A percentile compares a stretch with the other conserved stretches of the same genome.
These are phyloP conservation scores for Yamadazyma pseudoaaseri DNA, from an alignment of 1,139 yeast genomes.

Conservation along the genomic window DNA sequence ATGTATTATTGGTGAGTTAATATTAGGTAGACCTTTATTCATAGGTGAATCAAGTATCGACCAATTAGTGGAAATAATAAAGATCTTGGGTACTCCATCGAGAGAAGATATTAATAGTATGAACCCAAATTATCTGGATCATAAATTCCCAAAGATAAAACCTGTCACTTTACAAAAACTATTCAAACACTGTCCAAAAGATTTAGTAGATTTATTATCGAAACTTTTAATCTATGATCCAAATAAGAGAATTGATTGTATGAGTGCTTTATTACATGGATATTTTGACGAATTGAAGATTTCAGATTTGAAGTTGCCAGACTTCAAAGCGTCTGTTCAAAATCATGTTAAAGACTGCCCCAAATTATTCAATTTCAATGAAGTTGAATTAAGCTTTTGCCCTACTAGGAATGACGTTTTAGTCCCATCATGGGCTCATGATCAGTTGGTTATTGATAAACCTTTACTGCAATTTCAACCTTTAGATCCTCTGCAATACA, in stretches of 20 bases:
- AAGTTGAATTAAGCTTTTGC: constrained; percentile 43
- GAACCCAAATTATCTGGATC: constrained; percentile 98
- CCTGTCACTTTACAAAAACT: constrained; percentile 88
- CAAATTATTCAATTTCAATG: constrained; percentile 49
- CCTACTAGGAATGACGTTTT: constrained; percentile 34
- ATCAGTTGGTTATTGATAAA: constrained; percentile 9
- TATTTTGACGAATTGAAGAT: constrained; percentile 76
- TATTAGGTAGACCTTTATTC: constrained; percentile 92
- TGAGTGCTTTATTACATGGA: constrained; percentile 65
- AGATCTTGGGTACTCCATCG: constrained; percentile 94
- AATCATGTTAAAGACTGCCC: constrained; percentile 44
- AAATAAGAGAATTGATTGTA: constrained; percentile 62
- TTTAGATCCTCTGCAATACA: constrained; percentile 7
- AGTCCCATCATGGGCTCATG: constrained; percentile 40
- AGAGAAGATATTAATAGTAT: constrained; percentile 88
- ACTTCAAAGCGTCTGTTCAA: constrained; percentile 35
- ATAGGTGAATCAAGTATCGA: constrained; percentile 98
- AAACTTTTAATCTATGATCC: constrained; percentile 76
- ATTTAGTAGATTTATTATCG: constrained; percentile 62
- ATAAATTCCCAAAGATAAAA: constrained; percentile 92
- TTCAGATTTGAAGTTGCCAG: constrained; percentile 54
- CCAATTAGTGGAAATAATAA: constrained; percentile 94
- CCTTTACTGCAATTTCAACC: constrained; percentile 13
- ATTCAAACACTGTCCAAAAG: constrained; percentile 62
- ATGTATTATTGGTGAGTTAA: constrained; percentile 95